phyloP scores from a whole-genome alignment of 148 eudicot genomes.

The Fagopyrum tataricum region DNA sequence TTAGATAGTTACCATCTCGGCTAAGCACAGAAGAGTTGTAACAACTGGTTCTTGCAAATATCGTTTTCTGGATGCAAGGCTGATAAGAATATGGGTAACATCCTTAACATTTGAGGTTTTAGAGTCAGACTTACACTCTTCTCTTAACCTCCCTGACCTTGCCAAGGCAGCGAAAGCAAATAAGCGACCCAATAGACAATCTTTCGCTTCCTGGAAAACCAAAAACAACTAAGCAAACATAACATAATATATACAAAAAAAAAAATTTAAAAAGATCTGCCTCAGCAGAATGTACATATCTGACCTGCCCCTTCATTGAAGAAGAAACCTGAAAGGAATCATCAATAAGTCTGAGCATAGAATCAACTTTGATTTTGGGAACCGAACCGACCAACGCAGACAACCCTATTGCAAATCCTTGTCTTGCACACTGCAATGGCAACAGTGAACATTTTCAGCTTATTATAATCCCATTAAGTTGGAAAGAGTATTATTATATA shows the following conservation, averaged over 20 bases:
- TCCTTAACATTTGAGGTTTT: slow-evolving; percentile 53
- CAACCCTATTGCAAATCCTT: slow-evolving; percentile 91
- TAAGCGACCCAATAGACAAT: slow-evolving; percentile 76
- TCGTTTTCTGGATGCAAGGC: slow-evolving; percentile 68
- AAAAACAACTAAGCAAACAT: slow-evolving; percentile 15
- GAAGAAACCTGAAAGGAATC: slow-evolving; percentile 71
- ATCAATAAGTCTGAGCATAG: slow-evolving; percentile 60
- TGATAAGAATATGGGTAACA: slow-evolving; percentile 42
- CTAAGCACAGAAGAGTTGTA: slow-evolving; percentile 48
- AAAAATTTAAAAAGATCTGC: neutral
- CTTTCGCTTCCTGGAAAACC: slow-evolving; percentile 65
- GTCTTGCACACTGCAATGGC: slow-evolving; percentile 77
- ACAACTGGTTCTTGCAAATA: slow-evolving; percentile 91
- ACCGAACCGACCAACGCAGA: slow-evolving; percentile 57
- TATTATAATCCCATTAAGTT: neutral
- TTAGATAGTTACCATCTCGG: slow-evolving; percentile 52
- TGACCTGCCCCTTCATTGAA: slow-evolving; percentile 96
- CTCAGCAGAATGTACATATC: neutral
- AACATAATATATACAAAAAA: neutral
- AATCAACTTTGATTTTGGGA: slow-evolving; percentile 51
- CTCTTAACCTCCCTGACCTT: slow-evolving; percentile 67
- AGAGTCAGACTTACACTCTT: slow-evolving; percentile 47
- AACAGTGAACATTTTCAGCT: neutral
- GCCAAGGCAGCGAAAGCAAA: slow-evolving; percentile 89
- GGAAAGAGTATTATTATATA: neutral